A percentile compares a stretch with the other conserved stretches of the same genome.
phyloP scores from a whole-genome alignment of 495 filamentous ascomycete genomes.

The Podospora comata region DNA sequence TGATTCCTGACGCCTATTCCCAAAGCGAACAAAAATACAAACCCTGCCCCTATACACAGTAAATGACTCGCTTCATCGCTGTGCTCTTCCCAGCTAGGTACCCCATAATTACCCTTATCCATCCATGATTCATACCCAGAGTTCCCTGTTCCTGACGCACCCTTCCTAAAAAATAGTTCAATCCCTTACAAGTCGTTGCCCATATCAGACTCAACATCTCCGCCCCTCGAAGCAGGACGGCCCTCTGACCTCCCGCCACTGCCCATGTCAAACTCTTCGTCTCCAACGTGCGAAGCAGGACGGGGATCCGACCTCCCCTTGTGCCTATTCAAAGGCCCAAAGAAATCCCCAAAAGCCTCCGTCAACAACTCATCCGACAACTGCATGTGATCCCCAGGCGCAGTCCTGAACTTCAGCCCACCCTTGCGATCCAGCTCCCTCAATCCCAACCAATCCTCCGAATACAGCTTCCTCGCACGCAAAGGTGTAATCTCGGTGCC shows the following conservation, averaged over 20 bases:
- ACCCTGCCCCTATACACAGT: neutral
- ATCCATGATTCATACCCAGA: conserved; percentile 11
- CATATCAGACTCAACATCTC: neutral
- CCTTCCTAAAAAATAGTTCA: neutral
- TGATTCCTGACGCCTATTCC: neutral
- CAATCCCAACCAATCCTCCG: conserved; percentile 93
- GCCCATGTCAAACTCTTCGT: conserved; percentile 22
- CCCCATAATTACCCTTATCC: neutral
- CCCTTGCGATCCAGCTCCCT: conserved; percentile 75
- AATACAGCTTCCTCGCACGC: conserved; percentile 70
- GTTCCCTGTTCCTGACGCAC: neutral
- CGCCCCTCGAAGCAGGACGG: conserved; percentile 1
- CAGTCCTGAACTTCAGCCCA: conserved; percentile 67
- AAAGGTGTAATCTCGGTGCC: conserved; percentile 63
- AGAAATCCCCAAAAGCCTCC: conserved; percentile 69
- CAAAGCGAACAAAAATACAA: neutral
- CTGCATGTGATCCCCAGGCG: conserved; percentile 80
- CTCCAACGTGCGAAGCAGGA: conserved; percentile 7
- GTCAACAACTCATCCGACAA: conserved; percentile 64
- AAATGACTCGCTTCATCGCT: neutral
- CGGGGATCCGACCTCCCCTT: conserved; percentile 26
- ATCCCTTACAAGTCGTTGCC: conserved; percentile 24
- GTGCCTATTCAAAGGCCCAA: conserved; percentile 48
- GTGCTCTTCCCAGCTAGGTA: neutral
- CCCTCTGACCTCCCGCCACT: conserved; percentile 25